Conservation (phyloP, 1,284 basidiomycete genomes). For the Ceratorhiza oryzae-sativae region DNA sequence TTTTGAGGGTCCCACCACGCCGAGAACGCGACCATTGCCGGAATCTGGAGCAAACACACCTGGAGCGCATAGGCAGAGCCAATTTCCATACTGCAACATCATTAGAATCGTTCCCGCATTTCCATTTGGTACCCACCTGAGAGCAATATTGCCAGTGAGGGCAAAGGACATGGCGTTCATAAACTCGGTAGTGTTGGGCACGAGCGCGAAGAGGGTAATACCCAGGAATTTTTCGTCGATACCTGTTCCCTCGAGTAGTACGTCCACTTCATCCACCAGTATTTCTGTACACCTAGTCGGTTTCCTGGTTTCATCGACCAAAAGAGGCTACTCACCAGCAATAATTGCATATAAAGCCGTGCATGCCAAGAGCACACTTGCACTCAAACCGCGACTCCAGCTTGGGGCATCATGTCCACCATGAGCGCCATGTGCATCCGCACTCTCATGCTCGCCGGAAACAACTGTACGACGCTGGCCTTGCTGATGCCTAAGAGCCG, state of each 20-base stretch:
- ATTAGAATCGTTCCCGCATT: background rate
- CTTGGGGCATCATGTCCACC: slow-evolving; percentile 95
- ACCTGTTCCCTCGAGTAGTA: slow-evolving; percentile 89
- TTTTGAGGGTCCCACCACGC: slow-evolving; percentile 87
- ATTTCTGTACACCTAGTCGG: slow-evolving; percentile 65
- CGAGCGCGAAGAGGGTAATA: slow-evolving; percentile 94
- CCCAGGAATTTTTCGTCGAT: slow-evolving; percentile 99
- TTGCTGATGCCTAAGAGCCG: slow-evolving; percentile 74
- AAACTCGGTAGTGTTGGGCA: slow-evolving; percentile 99
- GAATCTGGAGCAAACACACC: slow-evolving; percentile 97
- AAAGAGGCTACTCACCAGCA: slow-evolving; percentile 67
- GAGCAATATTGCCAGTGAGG: slow-evolving; percentile 94
- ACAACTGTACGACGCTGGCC: background rate
- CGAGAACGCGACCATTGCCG: slow-evolving; percentile 98
- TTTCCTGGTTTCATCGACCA: no score
- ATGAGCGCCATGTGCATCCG: slow-evolving; percentile 62
- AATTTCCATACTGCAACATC: slow-evolving; percentile 89
- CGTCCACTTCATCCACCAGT: slow-evolving; percentile 94
- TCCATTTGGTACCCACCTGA: slow-evolving; percentile 67
- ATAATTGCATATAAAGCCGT: slow-evolving; percentile 96
- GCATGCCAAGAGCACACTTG: slow-evolving; percentile 86
- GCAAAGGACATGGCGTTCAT: slow-evolving; percentile 99
- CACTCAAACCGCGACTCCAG: slow-evolving; percentile 88
- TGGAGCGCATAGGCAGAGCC: slow-evolving; percentile 98
- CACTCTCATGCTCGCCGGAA: slow-evolving; percentile 51